A percentile compares a stretch with the other conserved stretches of the same genome.
Conservation (phyloP, 495 filamentous ascomycete genomes). For the Evernia prunastri region DNA sequence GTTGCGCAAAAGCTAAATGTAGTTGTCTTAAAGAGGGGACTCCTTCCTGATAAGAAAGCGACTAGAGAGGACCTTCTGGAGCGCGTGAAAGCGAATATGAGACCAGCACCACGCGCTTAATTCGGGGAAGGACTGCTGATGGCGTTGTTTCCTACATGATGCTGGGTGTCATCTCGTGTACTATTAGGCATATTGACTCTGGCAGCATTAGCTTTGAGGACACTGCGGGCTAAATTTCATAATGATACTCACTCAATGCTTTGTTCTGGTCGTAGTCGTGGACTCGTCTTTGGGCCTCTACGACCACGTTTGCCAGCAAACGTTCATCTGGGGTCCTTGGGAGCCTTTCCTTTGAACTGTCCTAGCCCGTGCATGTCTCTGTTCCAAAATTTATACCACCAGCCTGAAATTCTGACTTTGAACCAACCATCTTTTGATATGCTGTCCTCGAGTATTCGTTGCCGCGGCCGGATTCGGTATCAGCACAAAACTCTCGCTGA, state of each 20-base stretch:
- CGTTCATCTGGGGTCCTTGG: neutral
- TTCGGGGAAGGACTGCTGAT: neutral
- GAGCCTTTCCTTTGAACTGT: neutral
- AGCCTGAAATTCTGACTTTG: constrained; percentile 67
- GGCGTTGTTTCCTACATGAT: neutral
- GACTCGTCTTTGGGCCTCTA: neutral
- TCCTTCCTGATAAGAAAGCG: constrained; percentile 58
- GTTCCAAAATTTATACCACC: constrained; percentile 39
- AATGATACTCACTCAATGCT: neutral
- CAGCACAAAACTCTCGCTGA: constrained; percentile 69
- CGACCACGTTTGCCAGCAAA: neutral
- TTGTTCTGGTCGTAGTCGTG: neutral
- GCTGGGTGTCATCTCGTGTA: neutral
- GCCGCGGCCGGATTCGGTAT: constrained; percentile 64
- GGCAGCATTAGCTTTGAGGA: neutral
- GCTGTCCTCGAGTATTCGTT: constrained; percentile 37
- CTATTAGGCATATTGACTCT: neutral
- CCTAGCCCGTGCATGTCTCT: neutral
- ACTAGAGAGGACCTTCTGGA: constrained; percentile 72
- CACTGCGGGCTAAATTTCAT: neutral
- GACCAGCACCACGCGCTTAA: constrained; percentile 20
- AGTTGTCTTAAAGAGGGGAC: constrained; percentile 52
- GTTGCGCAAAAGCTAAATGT: constrained; percentile 17
- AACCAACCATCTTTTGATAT: constrained; percentile 54
- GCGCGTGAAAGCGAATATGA: constrained; percentile 71